Conservation (phyloP, 2,329 filamentous ascomycete genomes). For the Aureobasidium sp. region DNA sequence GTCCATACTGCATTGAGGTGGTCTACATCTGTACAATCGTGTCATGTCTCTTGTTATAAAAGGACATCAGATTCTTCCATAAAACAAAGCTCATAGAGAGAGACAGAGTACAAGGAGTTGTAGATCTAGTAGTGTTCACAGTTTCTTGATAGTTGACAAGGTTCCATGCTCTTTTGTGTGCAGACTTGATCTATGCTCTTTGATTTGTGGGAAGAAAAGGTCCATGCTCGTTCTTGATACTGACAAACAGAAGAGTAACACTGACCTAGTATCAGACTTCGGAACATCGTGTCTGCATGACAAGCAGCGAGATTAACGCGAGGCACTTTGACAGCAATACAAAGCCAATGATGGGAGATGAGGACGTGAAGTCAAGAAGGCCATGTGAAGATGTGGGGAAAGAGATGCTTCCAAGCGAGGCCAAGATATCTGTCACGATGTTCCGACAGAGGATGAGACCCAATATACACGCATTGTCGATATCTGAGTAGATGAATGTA, state of each 20-base stretch:
- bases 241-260: background rate
- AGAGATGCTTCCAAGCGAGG: background rate
- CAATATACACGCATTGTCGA: background rate
- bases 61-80: no score
- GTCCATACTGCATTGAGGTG: no score
- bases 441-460: background rate
- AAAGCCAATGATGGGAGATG: background rate
- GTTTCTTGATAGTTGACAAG: background rate
- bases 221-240: conserved; percentile 4
- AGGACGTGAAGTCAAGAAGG: conserved; percentile 9
- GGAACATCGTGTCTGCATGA: background rate
- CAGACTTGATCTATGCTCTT: background rate
- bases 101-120: no score
- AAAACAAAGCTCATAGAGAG: no score
- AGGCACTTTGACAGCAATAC: background rate
- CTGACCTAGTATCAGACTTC: background rate
- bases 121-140: no score
- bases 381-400: background rate
- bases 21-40: no score
- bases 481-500: background rate
- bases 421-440: conserved; percentile 2
- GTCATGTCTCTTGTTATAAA: no score
- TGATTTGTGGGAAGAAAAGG: background rate
- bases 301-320: background rate
- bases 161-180: background rate